Percentiles rank a stretch among this genome's conserved stretches.
phyloP scores from a whole-genome alignment of 139 green algal genomes.

The Chloropicon primus region DNA sequence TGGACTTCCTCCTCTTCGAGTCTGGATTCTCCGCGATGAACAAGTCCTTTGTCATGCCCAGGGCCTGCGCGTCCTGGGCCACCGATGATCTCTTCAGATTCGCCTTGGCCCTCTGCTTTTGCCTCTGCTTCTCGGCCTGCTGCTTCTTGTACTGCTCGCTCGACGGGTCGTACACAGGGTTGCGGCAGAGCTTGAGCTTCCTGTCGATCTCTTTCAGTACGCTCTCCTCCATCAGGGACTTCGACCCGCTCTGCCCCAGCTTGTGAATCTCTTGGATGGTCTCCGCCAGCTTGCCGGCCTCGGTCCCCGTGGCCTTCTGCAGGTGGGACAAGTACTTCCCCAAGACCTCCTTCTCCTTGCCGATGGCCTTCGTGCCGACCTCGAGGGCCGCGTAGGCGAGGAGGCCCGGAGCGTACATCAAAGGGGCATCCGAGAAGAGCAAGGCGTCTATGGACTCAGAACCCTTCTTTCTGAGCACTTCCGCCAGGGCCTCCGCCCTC shows the following conservation, averaged over 20 bases:
- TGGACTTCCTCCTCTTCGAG: background rate
- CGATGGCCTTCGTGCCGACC: background rate
- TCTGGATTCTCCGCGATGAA: background rate
- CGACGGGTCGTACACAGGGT: background rate
- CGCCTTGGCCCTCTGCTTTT: background rate
- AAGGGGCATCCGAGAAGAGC: conserved; percentile 57
- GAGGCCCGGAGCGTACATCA: conserved; percentile 43
- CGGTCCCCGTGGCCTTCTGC: background rate
- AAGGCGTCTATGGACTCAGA: conserved; percentile 36
- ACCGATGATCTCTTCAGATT: background rate
- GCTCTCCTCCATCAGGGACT: background rate
- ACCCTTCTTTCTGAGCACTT: background rate
- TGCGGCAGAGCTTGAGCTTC: background rate
- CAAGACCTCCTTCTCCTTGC: background rate
- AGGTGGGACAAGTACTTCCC: background rate
- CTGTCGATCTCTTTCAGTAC: background rate
- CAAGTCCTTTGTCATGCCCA: background rate
- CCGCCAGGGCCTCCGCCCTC: conserved; percentile 18
- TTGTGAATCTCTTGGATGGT: background rate
- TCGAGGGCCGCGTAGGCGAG: background rate
- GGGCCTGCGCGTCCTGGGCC: background rate
- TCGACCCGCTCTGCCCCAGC: background rate
- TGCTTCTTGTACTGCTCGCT: background rate
- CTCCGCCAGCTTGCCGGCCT: background rate
- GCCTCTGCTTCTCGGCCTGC: background rate